Percentiles rank a stretch among this genome's conserved stretches.
These are phyloP conservation scores for Scutellaria barbata DNA, from an alignment of 257 asterid species.

Conservation along the genomic window DNA sequence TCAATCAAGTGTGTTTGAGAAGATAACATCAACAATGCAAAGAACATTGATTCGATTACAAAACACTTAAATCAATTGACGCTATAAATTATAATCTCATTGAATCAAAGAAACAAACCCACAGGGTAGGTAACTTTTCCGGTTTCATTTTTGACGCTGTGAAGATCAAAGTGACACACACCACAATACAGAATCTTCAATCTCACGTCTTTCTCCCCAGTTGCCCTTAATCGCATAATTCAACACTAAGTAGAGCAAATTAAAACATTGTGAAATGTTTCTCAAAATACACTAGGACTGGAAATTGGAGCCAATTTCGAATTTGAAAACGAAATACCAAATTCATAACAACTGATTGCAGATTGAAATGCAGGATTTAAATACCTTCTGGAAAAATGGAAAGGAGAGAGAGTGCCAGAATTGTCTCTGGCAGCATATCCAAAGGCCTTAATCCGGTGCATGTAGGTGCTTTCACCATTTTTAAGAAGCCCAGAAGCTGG, in stretches of 20 bases:
- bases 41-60: too few species aligned
- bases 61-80: too few species aligned
- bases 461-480: constrained; percentile 35
- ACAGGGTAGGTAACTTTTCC: constrained; percentile 42
- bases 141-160: constrained; percentile 41
- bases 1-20: background rate
- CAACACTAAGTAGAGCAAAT: too few species aligned
- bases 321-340: too few species aligned
- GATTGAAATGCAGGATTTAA: too few species aligned
- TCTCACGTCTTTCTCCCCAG: constrained; percentile 44
- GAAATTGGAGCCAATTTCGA: too few species aligned
- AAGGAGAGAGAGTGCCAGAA: constrained; percentile 42
- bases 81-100: too few species aligned
- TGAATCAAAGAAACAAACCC: constrained; percentile 25
- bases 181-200: constrained; percentile 46
- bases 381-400: constrained; percentile 46
- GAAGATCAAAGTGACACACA: constrained; percentile 44
- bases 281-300: too few species aligned
- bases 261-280: too few species aligned
- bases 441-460: constrained; percentile 44
- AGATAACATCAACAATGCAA: too few species aligned
- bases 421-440: constrained; percentile 44
- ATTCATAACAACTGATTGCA: too few species aligned
- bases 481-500: background rate
- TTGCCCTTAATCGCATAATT: constrained; percentile 29